phyloP scores from a whole-genome alignment of 2,329 filamentous ascomycete genomes.

The Plectosphaerella plurivora region DNA sequence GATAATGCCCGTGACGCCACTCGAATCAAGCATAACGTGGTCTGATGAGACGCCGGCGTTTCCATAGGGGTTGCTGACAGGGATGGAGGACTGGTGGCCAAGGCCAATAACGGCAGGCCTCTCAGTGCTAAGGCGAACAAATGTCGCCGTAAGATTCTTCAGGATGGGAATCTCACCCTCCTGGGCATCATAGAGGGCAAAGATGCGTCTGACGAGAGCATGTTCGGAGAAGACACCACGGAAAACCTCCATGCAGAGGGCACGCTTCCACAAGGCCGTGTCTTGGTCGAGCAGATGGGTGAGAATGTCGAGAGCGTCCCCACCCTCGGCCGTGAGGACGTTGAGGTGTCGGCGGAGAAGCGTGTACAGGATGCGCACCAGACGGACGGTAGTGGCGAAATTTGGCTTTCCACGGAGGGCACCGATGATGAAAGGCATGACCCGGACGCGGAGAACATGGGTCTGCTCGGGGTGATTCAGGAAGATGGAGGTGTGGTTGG shows the following conservation, averaged over 20 bases:
- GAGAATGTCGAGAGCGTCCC: conserved; percentile 74
- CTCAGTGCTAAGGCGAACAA: conserved; percentile 90
- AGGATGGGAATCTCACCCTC: conserved; percentile 72
- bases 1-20: conserved; percentile 83
- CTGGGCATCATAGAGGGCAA: conserved; percentile 70
- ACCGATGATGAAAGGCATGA: conserved; percentile 80
- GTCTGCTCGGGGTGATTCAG: conserved; percentile 74
- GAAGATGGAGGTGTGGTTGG: conserved; percentile 80
- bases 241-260: conserved; percentile 88
- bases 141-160: conserved; percentile 76
- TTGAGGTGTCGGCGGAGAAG: conserved; percentile 73
- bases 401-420: conserved; percentile 72
- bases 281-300: conserved; percentile 89
- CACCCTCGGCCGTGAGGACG: conserved; percentile 73
- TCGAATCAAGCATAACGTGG: conserved; percentile 84
- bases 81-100: conserved; percentile 81
- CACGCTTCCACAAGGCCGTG: conserved; percentile 76
- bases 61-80: conserved; percentile 54
- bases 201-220: conserved; percentile 73
- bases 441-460: conserved; percentile 67
- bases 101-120: conserved; percentile 86
- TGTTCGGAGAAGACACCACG: conserved; percentile 81
- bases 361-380: conserved; percentile 78
- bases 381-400: conserved; percentile 78
- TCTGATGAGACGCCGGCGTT: conserved; percentile 61